A percentile compares a stretch with the other conserved stretches of the same genome.
These are phyloP conservation scores for Eucalyptus albens DNA, from an alignment of 345 rosid species.

Conservation along the genomic window DNA sequence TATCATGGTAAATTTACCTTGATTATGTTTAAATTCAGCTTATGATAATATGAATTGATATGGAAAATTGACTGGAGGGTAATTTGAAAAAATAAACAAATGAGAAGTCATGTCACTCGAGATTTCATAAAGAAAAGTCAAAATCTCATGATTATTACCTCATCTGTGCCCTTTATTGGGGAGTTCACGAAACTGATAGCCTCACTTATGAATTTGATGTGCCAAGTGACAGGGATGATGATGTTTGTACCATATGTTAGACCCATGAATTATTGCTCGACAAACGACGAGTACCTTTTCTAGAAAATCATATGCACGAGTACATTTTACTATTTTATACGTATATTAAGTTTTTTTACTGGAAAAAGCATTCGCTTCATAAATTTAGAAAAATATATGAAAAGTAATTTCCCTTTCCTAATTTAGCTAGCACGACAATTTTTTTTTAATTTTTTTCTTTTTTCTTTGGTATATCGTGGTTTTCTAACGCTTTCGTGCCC, in stretches of 20 bases:
- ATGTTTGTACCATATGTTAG: not conserved
- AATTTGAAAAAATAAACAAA: not conserved
- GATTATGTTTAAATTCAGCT: not conserved
- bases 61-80: not conserved
- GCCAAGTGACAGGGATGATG: not conserved
- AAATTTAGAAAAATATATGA: not conserved
- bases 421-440: too few species aligned
- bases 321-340: not conserved
- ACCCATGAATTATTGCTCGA: not conserved
- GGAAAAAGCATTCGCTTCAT: not conserved
- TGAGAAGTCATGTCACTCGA: not conserved
- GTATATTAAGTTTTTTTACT: not conserved
- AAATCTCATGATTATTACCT: not conserved
- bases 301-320: not conserved
- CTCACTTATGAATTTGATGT: not conserved
- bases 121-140: not conserved
- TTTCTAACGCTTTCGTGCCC: not conserved
- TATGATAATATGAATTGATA: not conserved
- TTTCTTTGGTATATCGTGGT: not conserved
- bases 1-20: not conserved
- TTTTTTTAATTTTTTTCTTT: not conserved
- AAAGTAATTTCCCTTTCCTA: not conserved
- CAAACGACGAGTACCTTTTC: not conserved
- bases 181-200: not conserved
- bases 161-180: not conserved